Evolutionary conservation across 306 rosid species (phyloP).

Genomic region (Cucurbita maxima): DNA sequence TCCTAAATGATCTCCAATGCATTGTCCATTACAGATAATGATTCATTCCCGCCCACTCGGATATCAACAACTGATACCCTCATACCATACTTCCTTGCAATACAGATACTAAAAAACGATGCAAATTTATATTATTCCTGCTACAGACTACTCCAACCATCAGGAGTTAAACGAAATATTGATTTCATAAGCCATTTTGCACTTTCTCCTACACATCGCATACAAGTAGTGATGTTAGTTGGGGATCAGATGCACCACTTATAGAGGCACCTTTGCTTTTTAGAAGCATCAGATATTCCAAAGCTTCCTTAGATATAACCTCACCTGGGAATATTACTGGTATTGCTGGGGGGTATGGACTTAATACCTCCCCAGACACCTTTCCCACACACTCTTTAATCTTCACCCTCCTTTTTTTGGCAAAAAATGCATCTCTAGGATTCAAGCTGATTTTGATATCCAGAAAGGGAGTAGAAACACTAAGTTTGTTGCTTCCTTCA

Average conservation of each 20-base stretch:
- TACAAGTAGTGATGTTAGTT: slow-evolving; percentile 40
- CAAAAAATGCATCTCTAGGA: slow-evolving; percentile 79
- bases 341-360: slow-evolving; percentile 81
- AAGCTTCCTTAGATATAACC: slow-evolving; percentile 36
- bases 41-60: background rate
- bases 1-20: too few species aligned
- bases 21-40: background rate
- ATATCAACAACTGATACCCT: background rate
- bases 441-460: slow-evolving; percentile 31
- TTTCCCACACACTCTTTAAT: slow-evolving; percentile 37
- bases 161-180: background rate
- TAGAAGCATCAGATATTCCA: slow-evolving; percentile 34
- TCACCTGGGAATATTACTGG: slow-evolving; percentile 71
- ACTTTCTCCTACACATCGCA: slow-evolving; percentile 21
- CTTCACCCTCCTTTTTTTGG: slow-evolving; percentile 37
- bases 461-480: slow-evolving; percentile 23
- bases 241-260: slow-evolving; percentile 71
- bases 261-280: slow-evolving; percentile 50
- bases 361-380: slow-evolving; percentile 64
- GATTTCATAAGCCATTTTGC: background rate
- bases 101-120: background rate
- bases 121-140: background rate
- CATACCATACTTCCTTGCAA: background rate
- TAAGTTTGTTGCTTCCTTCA: slow-evolving; percentile 7
- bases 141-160: background rate